Conservation (phyloP, 306 rosid genomes). For the Prunus persica region DNA sequence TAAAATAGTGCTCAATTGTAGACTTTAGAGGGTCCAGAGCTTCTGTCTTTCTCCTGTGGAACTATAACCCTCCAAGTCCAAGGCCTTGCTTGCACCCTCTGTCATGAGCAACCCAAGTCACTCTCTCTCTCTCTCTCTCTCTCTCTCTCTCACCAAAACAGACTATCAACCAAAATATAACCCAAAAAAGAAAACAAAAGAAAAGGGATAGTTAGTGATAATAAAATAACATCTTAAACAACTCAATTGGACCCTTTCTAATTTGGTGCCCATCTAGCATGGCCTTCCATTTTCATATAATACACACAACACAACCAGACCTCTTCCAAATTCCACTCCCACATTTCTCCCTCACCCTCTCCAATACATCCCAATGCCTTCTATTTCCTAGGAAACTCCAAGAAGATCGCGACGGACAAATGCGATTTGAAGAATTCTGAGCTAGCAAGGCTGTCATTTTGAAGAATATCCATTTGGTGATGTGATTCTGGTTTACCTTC, state of each 20-base stretch:
- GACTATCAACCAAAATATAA: not conserved
- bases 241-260: constrained; percentile 20
- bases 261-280: constrained; percentile 24
- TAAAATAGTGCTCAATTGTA: constrained; percentile 28
- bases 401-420: constrained; percentile 20
- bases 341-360: constrained; percentile 19
- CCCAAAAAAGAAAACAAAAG: constrained; percentile 12
- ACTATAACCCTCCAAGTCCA: constrained; percentile 28
- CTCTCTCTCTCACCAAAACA: constrained; percentile 20
- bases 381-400: constrained; percentile 44
- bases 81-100: constrained; percentile 36
- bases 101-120: constrained; percentile 17
- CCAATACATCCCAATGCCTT: constrained; percentile 18
- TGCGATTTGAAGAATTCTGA: constrained; percentile 34
- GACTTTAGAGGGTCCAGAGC: constrained; percentile 31
- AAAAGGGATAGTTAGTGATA: constrained; percentile 5
- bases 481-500: constrained; percentile 38
- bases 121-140: constrained; percentile 8
- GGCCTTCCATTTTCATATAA: constrained; percentile 24
- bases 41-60: constrained; percentile 35
- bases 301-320: constrained; percentile 3
- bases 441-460: constrained; percentile 6
- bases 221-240: constrained; percentile 21
- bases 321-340: constrained; percentile 16
- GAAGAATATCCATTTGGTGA: constrained; percentile 25